phyloP scores from a whole-genome alignment of 768 basidiomycete species.

The Russula abietina region DNA sequence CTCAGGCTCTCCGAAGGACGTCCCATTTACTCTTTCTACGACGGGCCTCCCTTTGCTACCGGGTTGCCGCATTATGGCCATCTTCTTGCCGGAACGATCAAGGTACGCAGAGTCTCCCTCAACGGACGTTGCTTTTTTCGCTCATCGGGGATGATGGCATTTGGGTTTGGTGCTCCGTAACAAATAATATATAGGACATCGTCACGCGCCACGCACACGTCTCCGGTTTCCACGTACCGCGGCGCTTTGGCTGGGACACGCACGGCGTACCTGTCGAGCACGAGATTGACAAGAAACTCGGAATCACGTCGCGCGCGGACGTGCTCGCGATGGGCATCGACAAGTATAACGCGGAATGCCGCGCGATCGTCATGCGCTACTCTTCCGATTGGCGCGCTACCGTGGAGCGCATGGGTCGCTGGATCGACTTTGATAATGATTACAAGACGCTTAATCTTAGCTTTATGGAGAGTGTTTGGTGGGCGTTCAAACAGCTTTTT shows the following conservation, averaged over 20 bases:
- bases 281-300: slow-evolving; percentile 95
- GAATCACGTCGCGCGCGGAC: slow-evolving; percentile 88
- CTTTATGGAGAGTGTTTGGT: slow-evolving; percentile 99
- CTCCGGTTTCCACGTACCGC: slow-evolving; percentile 85
- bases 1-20: slow-evolving; percentile 87
- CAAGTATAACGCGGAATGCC: slow-evolving; percentile 95
- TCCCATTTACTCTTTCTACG: slow-evolving; percentile 92
- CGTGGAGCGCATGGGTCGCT: slow-evolving; percentile 96
- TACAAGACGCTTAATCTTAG: slow-evolving; percentile 93
- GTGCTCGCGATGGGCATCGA: slow-evolving; percentile 95
- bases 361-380: slow-evolving; percentile 96
- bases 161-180: not conserved
- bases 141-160: not conserved
- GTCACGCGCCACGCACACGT: slow-evolving; percentile 94
- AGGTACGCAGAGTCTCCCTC: slow-evolving; percentile 44
- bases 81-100: slow-evolving; percentile 87
- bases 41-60: slow-evolving; percentile 96
- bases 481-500: slow-evolving; percentile 95
- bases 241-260: slow-evolving; percentile 98
- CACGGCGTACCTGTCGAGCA: slow-evolving; percentile 98
- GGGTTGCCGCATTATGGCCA: slow-evolving; percentile 96
- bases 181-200: slow-evolving; percentile 65
- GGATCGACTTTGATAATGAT: slow-evolving; percentile 99
- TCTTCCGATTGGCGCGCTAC: slow-evolving; percentile 89
- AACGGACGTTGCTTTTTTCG: not conserved